Evolutionary conservation across 140 eudicot species (phyloP).

Genomic region (Eryngium alpinum): DNA sequence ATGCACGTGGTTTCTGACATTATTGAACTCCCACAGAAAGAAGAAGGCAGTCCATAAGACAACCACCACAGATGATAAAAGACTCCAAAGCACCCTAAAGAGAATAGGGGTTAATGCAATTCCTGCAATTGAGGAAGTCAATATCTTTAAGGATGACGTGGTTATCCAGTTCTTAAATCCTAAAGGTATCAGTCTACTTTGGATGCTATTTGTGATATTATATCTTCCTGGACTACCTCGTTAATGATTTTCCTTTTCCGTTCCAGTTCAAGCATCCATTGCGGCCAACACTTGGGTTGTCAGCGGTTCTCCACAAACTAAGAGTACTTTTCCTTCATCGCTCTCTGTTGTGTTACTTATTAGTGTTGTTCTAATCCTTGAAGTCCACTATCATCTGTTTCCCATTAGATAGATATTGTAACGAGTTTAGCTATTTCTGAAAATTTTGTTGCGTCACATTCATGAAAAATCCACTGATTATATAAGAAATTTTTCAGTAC

Average conservation of each 20-base stretch:
- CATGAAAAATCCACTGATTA: background rate
- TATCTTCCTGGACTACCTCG: background rate
- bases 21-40: constrained; percentile 42
- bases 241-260: background rate
- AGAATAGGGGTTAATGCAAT: constrained; percentile 82
- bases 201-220: background rate
- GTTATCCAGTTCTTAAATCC: constrained; percentile 83
- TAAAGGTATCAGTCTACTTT: constrained; percentile 39
- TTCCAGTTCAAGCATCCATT: constrained; percentile 81
- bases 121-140: constrained; percentile 87
- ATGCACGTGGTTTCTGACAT: background rate
- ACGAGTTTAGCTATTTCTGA: no score
- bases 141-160: constrained; percentile 75
- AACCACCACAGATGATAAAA: constrained; percentile 49
- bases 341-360: background rate
- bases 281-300: constrained; percentile 93
- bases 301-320: constrained; percentile 74
- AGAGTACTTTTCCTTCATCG: constrained; percentile 2
- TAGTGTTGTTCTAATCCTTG: background rate
- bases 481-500: background rate
- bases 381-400: background rate
- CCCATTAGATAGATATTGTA: background rate
- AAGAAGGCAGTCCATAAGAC: constrained; percentile 97
- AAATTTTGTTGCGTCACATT: no score
- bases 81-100: constrained; percentile 14